phyloP scores from a whole-genome alignment of 768 basidiomycete genomes.

The Asterophora lycoperdoides region DNA sequence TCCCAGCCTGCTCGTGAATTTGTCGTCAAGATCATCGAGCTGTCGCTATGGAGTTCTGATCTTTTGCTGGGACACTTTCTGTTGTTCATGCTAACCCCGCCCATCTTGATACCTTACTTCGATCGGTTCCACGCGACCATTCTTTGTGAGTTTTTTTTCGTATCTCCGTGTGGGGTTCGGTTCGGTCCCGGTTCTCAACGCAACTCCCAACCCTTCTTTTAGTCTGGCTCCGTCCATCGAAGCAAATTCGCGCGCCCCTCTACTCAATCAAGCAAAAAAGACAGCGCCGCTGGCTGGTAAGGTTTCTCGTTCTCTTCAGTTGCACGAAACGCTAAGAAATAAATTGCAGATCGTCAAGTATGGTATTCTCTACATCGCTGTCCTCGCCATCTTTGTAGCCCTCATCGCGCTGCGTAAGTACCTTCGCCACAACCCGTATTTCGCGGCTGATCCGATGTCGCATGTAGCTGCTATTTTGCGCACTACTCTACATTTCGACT shows the following conservation, averaged over 20 bases:
- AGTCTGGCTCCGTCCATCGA: conserved; percentile 96
- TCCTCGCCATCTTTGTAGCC: conserved; percentile 66
- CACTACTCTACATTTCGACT: conserved; percentile 53
- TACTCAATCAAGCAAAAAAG: conserved; percentile 87
- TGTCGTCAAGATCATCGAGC: conserved; percentile 95
- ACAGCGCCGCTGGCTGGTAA: conserved; percentile 86
- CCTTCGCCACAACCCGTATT: conserved; percentile 1
- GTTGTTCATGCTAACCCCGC: conserved; percentile 86
- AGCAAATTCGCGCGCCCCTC: conserved; percentile 89
- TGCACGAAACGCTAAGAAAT: neutral
- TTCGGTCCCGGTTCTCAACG: neutral
- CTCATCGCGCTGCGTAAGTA: conserved; percentile 77
- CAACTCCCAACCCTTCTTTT: neutral
- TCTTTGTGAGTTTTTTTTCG: conserved; percentile 61
- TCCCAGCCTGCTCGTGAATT: conserved; percentile 98
- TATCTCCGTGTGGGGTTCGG: neutral
- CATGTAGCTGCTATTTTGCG: conserved; percentile 57
- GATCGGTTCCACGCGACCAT: conserved; percentile 89
- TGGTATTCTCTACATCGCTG: conserved; percentile 67
- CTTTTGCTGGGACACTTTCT: conserved; percentile 84
- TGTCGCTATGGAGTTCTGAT: conserved; percentile 94
- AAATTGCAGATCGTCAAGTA: conserved; percentile 71
- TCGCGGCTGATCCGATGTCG: conserved; percentile 3
- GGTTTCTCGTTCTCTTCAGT: conserved; percentile 20
- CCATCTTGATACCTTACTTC: conserved; percentile 85